phyloP scores from a whole-genome alignment of 176 grass and related monocot genomes.

The Cocos nucifera region DNA sequence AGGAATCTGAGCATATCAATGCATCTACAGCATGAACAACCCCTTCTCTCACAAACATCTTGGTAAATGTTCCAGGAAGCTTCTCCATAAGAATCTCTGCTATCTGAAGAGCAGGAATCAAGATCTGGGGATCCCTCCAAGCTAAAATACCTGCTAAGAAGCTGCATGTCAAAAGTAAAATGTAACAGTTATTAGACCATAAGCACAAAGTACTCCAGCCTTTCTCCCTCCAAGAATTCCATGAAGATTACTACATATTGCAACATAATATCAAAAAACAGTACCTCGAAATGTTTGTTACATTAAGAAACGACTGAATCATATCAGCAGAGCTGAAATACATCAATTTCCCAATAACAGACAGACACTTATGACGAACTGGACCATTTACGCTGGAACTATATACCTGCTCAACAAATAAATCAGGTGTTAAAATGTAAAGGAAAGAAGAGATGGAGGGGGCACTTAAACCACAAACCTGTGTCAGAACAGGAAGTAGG shows the following conservation, averaged over 20 bases:
- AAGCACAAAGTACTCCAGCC: too few species aligned
- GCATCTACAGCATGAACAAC: conserved; percentile 82
- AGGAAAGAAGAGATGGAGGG: too few species aligned
- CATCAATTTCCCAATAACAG: conserved; percentile 82
- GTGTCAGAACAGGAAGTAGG: conserved; percentile 66
- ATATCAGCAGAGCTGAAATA: conserved; percentile 78
- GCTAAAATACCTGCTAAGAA: conserved; percentile 3
- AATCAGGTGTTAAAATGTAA: background rate
- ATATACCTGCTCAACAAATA: conserved; percentile 47
- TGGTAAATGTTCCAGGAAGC: conserved; percentile 69
- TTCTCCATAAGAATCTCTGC: conserved; percentile 85
- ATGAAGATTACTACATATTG: too few species aligned
- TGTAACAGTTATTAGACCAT: too few species aligned
- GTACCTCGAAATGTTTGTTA: conserved; percentile 86
- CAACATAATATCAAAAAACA: background rate
- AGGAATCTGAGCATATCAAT: conserved; percentile 47
- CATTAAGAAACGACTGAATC: conserved; percentile 56
- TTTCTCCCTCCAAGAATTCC: too few species aligned
- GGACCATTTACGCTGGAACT: conserved; percentile 66
- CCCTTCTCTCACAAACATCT: conserved; percentile 87
- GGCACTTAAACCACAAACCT: conserved; percentile 27
- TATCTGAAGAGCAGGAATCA: conserved; percentile 1
- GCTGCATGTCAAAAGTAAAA: background rate
- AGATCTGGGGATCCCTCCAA: background rate
- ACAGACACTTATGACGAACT: conserved; percentile 72